Evolutionary conservation across 495 filamentous ascomycete species (phyloP), one percentile per base, ranked within the genome.

Genomic region (Podospora pseudoanserina): DNA sequence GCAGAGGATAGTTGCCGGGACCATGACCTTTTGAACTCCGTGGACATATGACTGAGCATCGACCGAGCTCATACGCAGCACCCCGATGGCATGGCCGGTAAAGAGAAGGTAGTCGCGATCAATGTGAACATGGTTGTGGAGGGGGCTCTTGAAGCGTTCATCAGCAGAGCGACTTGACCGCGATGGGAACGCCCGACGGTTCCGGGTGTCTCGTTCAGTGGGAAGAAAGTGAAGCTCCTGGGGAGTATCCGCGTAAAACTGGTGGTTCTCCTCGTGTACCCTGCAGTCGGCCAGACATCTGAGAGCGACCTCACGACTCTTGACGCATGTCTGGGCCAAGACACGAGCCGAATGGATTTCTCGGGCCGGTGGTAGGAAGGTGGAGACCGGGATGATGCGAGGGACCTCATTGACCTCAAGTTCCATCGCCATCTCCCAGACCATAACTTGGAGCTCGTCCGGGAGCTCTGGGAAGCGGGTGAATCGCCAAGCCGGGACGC

Each of bases 81-180:
- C 9, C 39, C 13, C 13, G 9, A 11, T 13, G 13, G 39, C 39
- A 49, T 49, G 7, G 39, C 39, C 39, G 7, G 39, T 49, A 49
- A 63, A 63, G 4, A 63, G 32, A 23, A 63, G 19, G 23, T 63
- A 63, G 32, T 63, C 61, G 16, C 9, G 32, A 32, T 63, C 61
- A 32, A 19, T 32, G 19, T 63, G 61, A 19, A 63, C 34, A 15
- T 63, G 61, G 32, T 63, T 63, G 32, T 63, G 32, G 11, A 63
- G n/a, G 4, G 28, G 27, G 32, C 34, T 63, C 18, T 20, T 19
- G 18, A 9, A 7, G 18, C 61, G 30, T 3, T 39, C n/a, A 18
- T 23, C 58, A 19, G 26, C n/a, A 15, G 58, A 15, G 58, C 58
- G 18, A 20, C 18, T 20, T 27, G n/a, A 30, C 54, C 54, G 16